These are phyloP conservation scores for Gastrodia elata DNA, from an alignment of 106 monocot genomes.

Conservation along the genomic window DNA sequence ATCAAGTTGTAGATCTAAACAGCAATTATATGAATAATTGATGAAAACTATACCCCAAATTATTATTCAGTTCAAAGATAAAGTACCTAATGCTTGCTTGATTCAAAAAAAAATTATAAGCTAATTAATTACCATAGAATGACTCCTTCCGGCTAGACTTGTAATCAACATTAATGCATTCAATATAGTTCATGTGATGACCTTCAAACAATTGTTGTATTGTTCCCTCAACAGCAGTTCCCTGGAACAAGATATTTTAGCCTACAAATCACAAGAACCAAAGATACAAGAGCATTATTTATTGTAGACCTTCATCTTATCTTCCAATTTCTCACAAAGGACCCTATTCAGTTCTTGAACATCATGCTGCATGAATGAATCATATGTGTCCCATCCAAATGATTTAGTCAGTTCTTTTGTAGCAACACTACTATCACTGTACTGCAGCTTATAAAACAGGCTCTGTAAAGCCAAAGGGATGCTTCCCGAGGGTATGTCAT, in stretches of 20 bases:
- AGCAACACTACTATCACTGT: slow-evolving; percentile 52
- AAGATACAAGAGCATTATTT: background rate
- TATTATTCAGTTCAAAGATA: slow-evolving; percentile 1
- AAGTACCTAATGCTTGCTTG: background rate
- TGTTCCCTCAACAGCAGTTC: slow-evolving; percentile 56
- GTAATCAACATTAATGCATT: slow-evolving; percentile 65
- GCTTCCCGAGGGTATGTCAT: slow-evolving; percentile 34
- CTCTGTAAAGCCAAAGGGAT: slow-evolving; percentile 39
- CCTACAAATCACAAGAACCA: background rate
- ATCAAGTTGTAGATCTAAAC: slow-evolving; percentile 80
- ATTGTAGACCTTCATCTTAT: slow-evolving; percentile 55
- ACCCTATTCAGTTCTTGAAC: slow-evolving; percentile 74
- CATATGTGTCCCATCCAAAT: slow-evolving; percentile 46
- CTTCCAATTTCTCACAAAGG: slow-evolving; percentile 56
- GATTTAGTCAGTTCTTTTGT: slow-evolving; percentile 44
- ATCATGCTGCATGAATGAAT: slow-evolving; percentile 57
- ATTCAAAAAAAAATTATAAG: background rate
- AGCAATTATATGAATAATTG: slow-evolving; percentile 7
- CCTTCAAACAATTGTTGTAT: slow-evolving; percentile 71
- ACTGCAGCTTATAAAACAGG: slow-evolving; percentile 61
- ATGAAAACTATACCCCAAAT: background rate
- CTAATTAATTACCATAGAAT: slow-evolving; percentile 38
- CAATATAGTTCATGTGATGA: slow-evolving; percentile 67
- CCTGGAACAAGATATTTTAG: slow-evolving; percentile 14
- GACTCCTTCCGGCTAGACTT: slow-evolving; percentile 60